Conservation (phyloP, 768 basidiomycete species). For the Neoboletus magnificus region DNA sequence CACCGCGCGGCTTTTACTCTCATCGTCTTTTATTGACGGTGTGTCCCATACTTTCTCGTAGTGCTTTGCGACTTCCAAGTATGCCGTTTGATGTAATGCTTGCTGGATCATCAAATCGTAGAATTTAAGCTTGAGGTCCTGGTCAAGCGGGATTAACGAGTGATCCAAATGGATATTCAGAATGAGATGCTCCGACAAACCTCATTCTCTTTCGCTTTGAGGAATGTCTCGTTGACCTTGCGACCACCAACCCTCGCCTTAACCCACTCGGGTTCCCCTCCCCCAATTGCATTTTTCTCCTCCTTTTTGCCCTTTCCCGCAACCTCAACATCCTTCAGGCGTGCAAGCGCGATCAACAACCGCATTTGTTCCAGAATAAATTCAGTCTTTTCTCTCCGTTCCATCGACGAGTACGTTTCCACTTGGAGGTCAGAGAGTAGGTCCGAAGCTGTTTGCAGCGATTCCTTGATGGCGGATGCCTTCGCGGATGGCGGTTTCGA, state of each 20-base stretch:
- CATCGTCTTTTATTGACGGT: conserved; percentile 86
- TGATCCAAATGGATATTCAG: background rate
- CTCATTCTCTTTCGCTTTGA: conserved; percentile 87
- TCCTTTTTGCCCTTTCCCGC: conserved; percentile 50
- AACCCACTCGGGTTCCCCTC: conserved; percentile 88
- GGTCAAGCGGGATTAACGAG: conserved; percentile 3
- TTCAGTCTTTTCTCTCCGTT: conserved; percentile 95
- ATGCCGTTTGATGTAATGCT: conserved; percentile 77
- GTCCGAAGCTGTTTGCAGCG: conserved; percentile 84
- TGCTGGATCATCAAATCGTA: conserved; percentile 97
- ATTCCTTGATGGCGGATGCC: conserved; percentile 50
- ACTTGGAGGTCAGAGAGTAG: conserved; percentile 93
- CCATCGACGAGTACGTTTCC: conserved; percentile 99
- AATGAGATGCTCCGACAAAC: conserved; percentile 41
- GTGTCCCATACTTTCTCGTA: conserved; percentile 98
- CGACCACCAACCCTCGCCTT: conserved; percentile 88
- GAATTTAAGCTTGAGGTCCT: conserved; percentile 95
- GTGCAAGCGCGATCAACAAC: conserved; percentile 72
- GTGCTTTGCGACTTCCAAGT: conserved; percentile 92
- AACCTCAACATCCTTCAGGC: conserved; percentile 67
- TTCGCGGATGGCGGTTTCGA: conserved; percentile 42
- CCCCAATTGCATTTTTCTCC: conserved; percentile 55
- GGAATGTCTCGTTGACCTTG: conserved; percentile 90
- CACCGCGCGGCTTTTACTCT: conserved; percentile 65
- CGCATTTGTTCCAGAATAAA: conserved; percentile 99